A percentile compares a stretch with the other conserved stretches of the same genome.
Conservation (phyloP, 345 rosid species). For the Cochlearia excelsa region DNA sequence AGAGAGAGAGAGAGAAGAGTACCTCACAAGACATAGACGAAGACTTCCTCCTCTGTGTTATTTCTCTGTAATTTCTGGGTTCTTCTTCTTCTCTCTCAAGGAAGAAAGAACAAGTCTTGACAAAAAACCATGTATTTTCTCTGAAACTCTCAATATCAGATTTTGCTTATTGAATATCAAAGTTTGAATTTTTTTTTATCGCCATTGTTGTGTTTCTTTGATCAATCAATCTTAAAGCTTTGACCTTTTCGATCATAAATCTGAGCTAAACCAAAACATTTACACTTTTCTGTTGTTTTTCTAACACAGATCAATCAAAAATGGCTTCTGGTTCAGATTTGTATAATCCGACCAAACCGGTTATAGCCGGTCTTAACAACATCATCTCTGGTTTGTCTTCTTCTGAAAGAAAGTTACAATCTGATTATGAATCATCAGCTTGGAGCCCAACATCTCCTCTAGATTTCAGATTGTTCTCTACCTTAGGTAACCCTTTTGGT, state of each 20-base stretch:
- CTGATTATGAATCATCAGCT: slow-evolving; percentile 64
- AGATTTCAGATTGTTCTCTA: slow-evolving; percentile 62
- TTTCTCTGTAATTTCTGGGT: slow-evolving; percentile 19
- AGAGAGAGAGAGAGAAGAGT: slow-evolving; percentile 37
- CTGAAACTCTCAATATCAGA: too few relatives aligned
- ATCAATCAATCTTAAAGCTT: background rate
- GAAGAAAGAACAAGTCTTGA: background rate
- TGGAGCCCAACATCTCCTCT: slow-evolving; percentile 93
- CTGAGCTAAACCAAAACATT: slow-evolving; percentile 3
- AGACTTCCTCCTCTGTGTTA: slow-evolving; percentile 11
- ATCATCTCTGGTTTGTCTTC: slow-evolving; percentile 46
- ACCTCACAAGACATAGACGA: slow-evolving; percentile 35
- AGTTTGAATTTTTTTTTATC: background rate
- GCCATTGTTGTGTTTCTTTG: slow-evolving; percentile 3
- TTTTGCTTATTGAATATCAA: slow-evolving; percentile 10
- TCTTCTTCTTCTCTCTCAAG: slow-evolving; percentile 11
- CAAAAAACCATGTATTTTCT: too few relatives aligned
- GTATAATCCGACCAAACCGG: slow-evolving; percentile 18
- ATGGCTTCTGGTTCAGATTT: slow-evolving; percentile 37
- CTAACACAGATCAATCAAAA: slow-evolving; percentile 39
- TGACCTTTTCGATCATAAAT: slow-evolving; percentile 8
- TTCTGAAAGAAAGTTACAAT: slow-evolving; percentile 54
- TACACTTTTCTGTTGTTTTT: background rate
- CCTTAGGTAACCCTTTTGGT: slow-evolving; percentile 43
- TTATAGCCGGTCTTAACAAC: slow-evolving; percentile 33